Percentiles rank a stretch among this genome's conserved stretches.
Conservation (phyloP, 306 rosid genomes). For the Vigna reflexopilosa region DNA sequence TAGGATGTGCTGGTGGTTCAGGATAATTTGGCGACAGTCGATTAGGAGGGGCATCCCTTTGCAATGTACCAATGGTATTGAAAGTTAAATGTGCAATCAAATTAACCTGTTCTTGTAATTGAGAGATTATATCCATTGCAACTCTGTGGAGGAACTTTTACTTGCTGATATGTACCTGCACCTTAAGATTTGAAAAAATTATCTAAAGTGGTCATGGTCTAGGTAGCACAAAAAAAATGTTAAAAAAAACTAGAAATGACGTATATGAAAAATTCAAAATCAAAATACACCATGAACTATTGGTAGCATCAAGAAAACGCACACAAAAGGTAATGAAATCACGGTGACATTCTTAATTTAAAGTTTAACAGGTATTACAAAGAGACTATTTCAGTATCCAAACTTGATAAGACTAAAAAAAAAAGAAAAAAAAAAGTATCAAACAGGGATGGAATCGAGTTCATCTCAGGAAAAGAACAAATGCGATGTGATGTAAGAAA, state of each 20-base stretch:
- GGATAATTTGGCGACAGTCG: slow-evolving; percentile 78
- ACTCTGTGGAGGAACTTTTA: slow-evolving; percentile 13
- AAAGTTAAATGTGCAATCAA: slow-evolving; percentile 72
- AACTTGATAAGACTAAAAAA: background rate
- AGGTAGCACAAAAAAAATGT: background rate
- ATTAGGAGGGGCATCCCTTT: slow-evolving; percentile 91
- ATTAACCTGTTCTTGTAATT: slow-evolving; percentile 84
- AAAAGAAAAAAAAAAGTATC: background rate
- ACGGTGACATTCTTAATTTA: background rate
- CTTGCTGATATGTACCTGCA: slow-evolving; percentile 25
- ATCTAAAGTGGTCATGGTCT: too few relatives aligned
- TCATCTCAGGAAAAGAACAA: too few relatives aligned
- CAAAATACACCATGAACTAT: background rate
- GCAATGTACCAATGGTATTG: slow-evolving; percentile 81
- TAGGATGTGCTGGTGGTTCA: slow-evolving; percentile 71
- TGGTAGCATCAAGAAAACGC: background rate
- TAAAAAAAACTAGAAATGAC: background rate
- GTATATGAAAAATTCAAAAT: background rate
- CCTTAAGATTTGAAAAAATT: background rate
- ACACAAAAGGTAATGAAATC: background rate
- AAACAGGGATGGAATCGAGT: background rate
- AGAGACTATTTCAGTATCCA: background rate
- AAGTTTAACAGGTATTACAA: background rate
- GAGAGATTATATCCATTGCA: slow-evolving; percentile 86
- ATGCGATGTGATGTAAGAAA: background rate